Conservation (phyloP, 2,329 filamentous ascomycete genomes). For the Aureobasidium zeae region DNA sequence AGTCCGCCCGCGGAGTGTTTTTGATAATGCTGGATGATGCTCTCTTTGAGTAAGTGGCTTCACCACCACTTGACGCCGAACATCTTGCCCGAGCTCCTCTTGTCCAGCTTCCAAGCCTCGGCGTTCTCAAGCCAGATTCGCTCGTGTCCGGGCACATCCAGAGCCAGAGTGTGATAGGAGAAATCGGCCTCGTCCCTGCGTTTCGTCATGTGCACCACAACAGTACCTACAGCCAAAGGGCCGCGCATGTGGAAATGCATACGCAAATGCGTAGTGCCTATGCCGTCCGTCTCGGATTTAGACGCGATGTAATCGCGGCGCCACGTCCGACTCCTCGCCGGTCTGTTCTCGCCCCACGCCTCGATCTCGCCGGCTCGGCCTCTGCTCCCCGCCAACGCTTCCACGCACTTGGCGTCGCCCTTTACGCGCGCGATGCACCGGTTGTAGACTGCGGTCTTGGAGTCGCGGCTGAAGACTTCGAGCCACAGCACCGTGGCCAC, state of each 20-base stretch:
- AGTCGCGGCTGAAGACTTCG: conserved; percentile 74
- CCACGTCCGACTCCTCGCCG: conserved; percentile 72
- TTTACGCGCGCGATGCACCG: conserved; percentile 72
- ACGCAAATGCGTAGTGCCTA: conserved; percentile 68
- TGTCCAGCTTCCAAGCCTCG: conserved; percentile 40
- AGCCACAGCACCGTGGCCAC: conserved; percentile 69
- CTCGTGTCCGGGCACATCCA: conserved; percentile 63
- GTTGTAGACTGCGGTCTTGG: conserved; percentile 82
- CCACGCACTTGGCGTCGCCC: conserved; percentile 58
- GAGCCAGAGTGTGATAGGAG: conserved; percentile 67
- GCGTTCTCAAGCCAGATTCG: conserved; percentile 58
- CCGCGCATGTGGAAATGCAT: conserved; percentile 87
- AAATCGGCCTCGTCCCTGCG: conserved; percentile 55
- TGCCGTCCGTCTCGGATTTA: conserved; percentile 57
- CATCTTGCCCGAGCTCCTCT: conserved; percentile 36
- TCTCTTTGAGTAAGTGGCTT: too few species aligned
- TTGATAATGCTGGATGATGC: too few species aligned
- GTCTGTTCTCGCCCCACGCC: conserved; percentile 65
- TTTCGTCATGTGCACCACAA: conserved; percentile 69
- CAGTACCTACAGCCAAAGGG: conserved; percentile 61
- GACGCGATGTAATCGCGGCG: conserved; percentile 54
- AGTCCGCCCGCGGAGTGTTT: too few species aligned
- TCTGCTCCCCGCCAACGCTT: conserved; percentile 61
- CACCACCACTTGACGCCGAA: conserved; percentile 53
- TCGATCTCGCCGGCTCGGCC: conserved; percentile 48